Base-by-base conservation (phyloP, 2,329 filamentous ascomycete genomes). In the Trichoderma polysporum region DNA sequence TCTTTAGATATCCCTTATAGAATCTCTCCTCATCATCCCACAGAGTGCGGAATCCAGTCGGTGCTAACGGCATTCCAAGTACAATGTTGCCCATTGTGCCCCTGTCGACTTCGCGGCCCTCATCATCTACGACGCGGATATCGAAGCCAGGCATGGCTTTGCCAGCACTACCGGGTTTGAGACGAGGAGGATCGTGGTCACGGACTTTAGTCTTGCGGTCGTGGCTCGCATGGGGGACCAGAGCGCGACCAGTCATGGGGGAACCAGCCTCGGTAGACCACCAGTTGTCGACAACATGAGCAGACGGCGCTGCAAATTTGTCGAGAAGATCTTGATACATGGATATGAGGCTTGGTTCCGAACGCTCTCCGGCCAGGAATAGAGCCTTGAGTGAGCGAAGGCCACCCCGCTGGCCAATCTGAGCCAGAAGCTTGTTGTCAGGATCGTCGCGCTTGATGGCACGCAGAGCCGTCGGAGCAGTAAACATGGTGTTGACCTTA, bases 61-160 rank as follows among this genome's bases (percentile, higher is more conserved):
- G 94, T 0, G 92, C 92, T 31, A 97, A 82, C 0, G 94, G 94
- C 64, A 92, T 85, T 0, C 83, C 90, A 60, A 98, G 83, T 10
- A 97, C 93, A 69, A 97, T 95, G 75, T 97, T 97, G 0, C 94
- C 94, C 91, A 96, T 97, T 25, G 81, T 87, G 1, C 91, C 91
- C 33, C 79, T 82, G n/a, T 85, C 77, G 0, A 96, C 82, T 75
- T 93, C 90, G 1, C 85, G 83, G 5, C 94, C 94, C 0, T 87
- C 81, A 73, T 97, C 93, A 75, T 97, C 88, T 2, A 97, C 93
- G 15, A 94, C 84, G 17, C 90, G 86, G 3, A 97, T 90, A 72
- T 97, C 92, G 73, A 97, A 97, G 0, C 94, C 94, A 0, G 93
- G 94, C 89, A 96, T 93, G 0, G 93, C 86, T 76, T 97, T 95